Evolutionary conservation across 2,329 filamentous ascomycete genomes (phyloP).

Genomic region (Neofusicoccum sp.): DNA sequence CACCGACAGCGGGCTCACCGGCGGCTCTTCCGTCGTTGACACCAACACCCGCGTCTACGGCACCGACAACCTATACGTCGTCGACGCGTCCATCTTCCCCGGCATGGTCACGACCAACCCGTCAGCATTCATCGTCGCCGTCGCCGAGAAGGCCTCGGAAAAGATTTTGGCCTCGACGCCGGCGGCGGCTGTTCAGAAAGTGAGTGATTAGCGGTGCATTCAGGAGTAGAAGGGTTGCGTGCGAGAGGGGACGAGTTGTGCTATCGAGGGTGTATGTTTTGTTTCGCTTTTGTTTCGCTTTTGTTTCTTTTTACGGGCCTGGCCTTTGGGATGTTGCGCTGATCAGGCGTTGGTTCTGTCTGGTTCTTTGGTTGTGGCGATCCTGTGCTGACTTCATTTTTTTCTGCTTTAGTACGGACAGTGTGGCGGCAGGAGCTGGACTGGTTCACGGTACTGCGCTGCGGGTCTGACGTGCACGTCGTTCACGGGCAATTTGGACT

Average conservation of each 20-base stretch:
- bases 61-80: slow-evolving; percentile 47
- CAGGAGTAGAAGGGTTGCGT: not conserved
- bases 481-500: not conserved
- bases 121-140: slow-evolving; percentile 36
- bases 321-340: too few species aligned
- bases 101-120: slow-evolving; percentile 41
- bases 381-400: not conserved
- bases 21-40: slow-evolving; percentile 49
- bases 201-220: slow-evolving; percentile 16
- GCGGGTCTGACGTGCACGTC: slow-evolving; percentile 23
- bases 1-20: slow-evolving; percentile 42
- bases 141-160: slow-evolving; percentile 38
- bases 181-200: slow-evolving; percentile 12
- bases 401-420: slow-evolving; percentile 21
- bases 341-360: not conserved
- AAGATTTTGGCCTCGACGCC: slow-evolving; percentile 30
- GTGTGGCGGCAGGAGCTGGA: slow-evolving; percentile 24
- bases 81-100: slow-evolving; percentile 49
- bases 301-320: too few species aligned
- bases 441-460: slow-evolving; percentile 23
- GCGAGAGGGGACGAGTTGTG: not conserved
- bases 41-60: slow-evolving; percentile 50
- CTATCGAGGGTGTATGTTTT: not conserved
- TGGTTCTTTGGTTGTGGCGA: not conserved
- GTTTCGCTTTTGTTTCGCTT: not conserved